phyloP scores from a whole-genome alignment of 139 green algal species.

The Chlorella sp. region DNA sequence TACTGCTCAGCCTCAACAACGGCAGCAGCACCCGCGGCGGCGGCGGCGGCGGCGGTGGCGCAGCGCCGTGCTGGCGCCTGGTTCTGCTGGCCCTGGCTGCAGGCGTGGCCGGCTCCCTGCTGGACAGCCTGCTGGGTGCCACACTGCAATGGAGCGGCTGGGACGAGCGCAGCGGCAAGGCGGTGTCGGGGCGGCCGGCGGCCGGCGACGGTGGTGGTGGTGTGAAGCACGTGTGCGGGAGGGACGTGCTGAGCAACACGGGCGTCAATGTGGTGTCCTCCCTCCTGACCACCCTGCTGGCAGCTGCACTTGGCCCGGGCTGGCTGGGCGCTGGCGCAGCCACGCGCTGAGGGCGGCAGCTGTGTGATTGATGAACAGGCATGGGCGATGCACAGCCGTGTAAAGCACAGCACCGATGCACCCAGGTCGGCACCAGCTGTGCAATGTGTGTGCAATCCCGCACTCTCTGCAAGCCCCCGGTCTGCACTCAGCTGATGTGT shows the following conservation, averaged over 20 bases:
- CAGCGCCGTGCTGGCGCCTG: background rate
- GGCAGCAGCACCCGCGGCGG: background rate
- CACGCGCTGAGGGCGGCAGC: too few relatives aligned
- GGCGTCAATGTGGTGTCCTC: conserved; percentile 42
- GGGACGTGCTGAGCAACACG: conserved; percentile 46
- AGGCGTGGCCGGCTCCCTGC: conserved; percentile 83
- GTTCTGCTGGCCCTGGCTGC: conserved; percentile 60
- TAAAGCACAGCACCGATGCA: too few relatives aligned
- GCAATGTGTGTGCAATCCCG: too few relatives aligned
- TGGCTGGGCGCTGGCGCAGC: background rate
- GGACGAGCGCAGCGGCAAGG: conserved; percentile 47
- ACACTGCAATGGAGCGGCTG: conserved; percentile 91
- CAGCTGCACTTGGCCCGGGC: background rate
- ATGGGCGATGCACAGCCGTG: too few relatives aligned
- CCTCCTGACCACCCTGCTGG: background rate
- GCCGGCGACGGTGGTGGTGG: background rate
- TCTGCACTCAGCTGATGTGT: too few relatives aligned
- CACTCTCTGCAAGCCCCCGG: too few relatives aligned
- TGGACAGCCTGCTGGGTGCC: conserved; percentile 95
- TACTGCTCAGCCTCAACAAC: background rate
- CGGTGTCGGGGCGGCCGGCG: conserved; percentile 53
- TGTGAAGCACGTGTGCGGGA: conserved; percentile 65
- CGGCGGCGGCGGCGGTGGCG: background rate
- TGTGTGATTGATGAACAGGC: too few relatives aligned
- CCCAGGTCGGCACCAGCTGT: too few relatives aligned